Conservation (phyloP, 1,284 basidiomycete genomes). For the Ceratobasidium sp. region DNA sequence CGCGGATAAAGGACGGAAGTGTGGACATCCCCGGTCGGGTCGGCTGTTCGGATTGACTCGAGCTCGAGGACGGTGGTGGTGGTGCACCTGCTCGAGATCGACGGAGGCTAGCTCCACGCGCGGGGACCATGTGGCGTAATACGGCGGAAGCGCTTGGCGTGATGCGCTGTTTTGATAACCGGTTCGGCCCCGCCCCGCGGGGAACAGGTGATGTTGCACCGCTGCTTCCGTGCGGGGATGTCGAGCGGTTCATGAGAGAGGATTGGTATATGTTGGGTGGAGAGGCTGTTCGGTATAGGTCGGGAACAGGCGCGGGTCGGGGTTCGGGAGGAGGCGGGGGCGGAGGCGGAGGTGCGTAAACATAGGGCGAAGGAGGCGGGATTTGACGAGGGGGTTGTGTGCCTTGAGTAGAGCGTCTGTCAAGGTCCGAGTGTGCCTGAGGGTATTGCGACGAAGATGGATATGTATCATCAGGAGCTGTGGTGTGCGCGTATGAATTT, state of each 20-base stretch:
- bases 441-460: neutral
- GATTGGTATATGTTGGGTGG: neutral
- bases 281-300: neutral
- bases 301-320: neutral
- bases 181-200: neutral
- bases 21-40: constrained; percentile 18
- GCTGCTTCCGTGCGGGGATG: neutral
- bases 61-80: neutral
- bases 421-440: neutral
- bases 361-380: constrained; percentile 11
- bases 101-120: constrained; percentile 12
- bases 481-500: neutral
- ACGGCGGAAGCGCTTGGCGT: constrained; percentile 18
- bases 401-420: neutral
- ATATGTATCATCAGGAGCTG: constrained; percentile 6
- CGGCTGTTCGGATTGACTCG: neutral
- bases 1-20: constrained; percentile 32
- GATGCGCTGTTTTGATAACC: constrained; percentile 13
- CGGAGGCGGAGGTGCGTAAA: constrained; percentile 26
- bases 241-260: neutral
- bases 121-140: constrained; percentile 19
- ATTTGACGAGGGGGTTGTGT: neutral
- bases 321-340: constrained; percentile 6
- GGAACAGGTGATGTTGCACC: constrained; percentile 2
- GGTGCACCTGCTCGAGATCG: neutral